These are phyloP conservation scores for Thelonectria rubi DNA, from an alignment of 2,329 filamentous ascomycete genomes.

Conservation along the genomic window DNA sequence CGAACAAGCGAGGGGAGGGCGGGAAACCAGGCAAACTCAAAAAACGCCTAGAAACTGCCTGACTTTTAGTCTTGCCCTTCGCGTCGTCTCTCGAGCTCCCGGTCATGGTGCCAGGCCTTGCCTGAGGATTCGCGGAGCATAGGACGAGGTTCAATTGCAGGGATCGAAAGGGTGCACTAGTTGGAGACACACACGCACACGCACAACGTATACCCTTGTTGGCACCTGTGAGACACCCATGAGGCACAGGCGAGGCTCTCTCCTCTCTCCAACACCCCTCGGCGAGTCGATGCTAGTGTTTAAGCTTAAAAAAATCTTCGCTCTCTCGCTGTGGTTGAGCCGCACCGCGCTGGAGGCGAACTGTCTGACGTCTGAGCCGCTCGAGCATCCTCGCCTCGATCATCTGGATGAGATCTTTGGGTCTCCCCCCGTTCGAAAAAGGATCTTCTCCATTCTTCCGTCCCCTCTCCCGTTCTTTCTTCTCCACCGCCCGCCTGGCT, in stretches of 20 bases:
- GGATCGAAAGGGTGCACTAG: neutral
- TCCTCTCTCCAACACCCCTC: neutral
- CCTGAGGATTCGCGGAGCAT: neutral
- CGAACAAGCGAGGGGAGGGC: neutral
- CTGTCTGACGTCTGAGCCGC: neutral
- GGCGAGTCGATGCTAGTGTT: neutral
- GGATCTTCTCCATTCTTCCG: neutral
- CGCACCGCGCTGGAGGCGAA: neutral
- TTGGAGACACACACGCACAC: neutral
- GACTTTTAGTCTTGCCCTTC: neutral
- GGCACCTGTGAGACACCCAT: neutral
- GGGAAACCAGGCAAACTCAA: neutral
- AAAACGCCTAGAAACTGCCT: neutral
- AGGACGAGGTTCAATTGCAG: neutral
- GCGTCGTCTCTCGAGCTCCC: neutral
- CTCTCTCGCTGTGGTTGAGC: neutral
- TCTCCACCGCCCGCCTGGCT: neutral
- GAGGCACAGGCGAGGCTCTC: neutral
- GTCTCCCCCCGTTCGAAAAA: neutral
- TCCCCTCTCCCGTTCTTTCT: neutral
- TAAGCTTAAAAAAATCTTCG: conserved; percentile 2
- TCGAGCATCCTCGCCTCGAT: neutral
- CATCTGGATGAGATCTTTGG: neutral
- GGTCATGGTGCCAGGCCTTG: neutral
- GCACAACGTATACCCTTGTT: neutral